Percentiles rank a stretch among this genome's conserved stretches.
Evolutionary conservation across 345 rosid genomes (phyloP).

Genomic region (Boechera divaricarpa): DNA sequence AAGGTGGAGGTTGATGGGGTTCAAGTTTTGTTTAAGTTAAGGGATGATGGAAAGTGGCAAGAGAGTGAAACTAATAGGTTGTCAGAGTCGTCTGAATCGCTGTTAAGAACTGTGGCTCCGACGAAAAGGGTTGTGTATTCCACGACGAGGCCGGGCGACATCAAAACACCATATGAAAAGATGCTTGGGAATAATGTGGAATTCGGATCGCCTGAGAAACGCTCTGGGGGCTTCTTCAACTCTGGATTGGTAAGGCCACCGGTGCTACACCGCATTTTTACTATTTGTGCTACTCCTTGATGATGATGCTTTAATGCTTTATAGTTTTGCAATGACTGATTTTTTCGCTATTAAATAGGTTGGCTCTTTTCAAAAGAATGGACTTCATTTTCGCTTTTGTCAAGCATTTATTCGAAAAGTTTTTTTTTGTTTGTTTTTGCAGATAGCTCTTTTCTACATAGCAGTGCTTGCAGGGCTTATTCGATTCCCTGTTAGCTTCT

Average conservation of each 20-base stretch:
- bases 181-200: conserved; percentile 92
- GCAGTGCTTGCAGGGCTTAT: conserved; percentile 87
- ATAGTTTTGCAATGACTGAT: background rate
- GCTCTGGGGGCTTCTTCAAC: conserved; percentile 80
- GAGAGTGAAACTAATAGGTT: conserved; percentile 56
- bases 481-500: conserved; percentile 76
- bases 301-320: conserved; percentile 18
- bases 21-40: conserved; percentile 81
- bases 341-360: background rate
- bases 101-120: conserved; percentile 64
- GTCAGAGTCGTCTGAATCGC: conserved; percentile 66
- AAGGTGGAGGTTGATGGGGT: conserved; percentile 94
- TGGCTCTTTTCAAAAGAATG: background rate
- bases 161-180: conserved; percentile 90
- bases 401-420: background rate
- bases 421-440: conserved; percentile 40
- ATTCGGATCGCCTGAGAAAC: conserved; percentile 89
- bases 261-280: background rate
- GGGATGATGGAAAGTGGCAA: conserved; percentile 52
- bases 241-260: conserved; percentile 67
- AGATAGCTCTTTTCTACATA: conserved; percentile 81
- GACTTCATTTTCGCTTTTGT: background rate
- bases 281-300: conserved; percentile 13
- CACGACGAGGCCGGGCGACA: conserved; percentile 79
- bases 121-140: conserved; percentile 75